Evolutionary conservation across 345 rosid genomes (phyloP), one percentile per base, ranked within the genome.

Genomic region (Eucalyptus rudis): DNA sequence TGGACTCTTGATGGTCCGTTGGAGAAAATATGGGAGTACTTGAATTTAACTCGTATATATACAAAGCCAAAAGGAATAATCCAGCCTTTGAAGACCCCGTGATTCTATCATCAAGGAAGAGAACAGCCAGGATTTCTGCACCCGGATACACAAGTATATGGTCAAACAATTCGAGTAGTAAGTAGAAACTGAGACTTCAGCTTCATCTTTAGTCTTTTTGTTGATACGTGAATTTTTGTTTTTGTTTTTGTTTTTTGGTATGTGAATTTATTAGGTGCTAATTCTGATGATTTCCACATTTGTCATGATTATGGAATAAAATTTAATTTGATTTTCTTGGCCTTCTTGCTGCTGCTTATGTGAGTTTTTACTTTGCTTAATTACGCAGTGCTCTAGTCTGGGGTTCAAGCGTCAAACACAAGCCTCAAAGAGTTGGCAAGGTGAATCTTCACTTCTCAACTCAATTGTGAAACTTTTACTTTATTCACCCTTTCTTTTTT

Each of bases 371-470:
- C 81, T 89, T 25, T 87, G 89, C 49, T 40, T 49, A 89, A 33
- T 90, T 84, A 71, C 92, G 86, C 97, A 97, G 99, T 71, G 98
- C 98, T 88, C 90, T 97, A 62, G 99, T 96, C 13, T 97, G 99
- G 99, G 99, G 99, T 87, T 98, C 99, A 12, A 98, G 99, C 52
- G 99, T 86, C 10, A 98, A 98, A 92, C 99, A 97, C 95, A 97
- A 97, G 93, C 99, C 99, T 14, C 99, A 98, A 89, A 95, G 99
- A 92, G 99, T 98, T 91, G 99, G 99, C 96, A 98, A 96, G 99
- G 99, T 98, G 40, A 79, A 33, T 7, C 50, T 62, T 87, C 80
- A 33, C 43, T 68, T 68, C 24, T 31, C 24, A 31, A 68, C 80
- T 68, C 80, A 33, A 14, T 68, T 10, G 99, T 96, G 49, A 56